Conservation (phyloP, 2,329 filamentous ascomycete species). For the Teratosphaeria pseudoeucalypti region DNA sequence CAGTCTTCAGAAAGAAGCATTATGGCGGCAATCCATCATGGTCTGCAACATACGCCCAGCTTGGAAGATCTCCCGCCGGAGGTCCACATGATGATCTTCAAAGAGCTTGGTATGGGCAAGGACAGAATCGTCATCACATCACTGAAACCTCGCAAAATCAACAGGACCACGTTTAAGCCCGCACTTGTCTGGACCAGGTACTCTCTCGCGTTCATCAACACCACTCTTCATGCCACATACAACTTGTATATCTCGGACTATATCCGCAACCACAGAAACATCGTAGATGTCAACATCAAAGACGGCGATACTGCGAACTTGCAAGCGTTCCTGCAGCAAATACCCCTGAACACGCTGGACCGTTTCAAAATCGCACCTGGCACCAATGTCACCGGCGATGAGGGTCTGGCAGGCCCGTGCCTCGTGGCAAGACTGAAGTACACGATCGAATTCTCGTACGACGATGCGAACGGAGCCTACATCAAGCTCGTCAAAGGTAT, state of each 20-base stretch:
- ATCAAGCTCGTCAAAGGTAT: not conserved
- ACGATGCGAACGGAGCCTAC: not conserved
- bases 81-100: too few relatives aligned
- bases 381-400: not conserved
- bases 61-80: too few relatives aligned
- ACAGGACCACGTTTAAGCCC: too few relatives aligned
- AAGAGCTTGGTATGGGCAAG: too few relatives aligned
- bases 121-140: too few relatives aligned
- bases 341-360: not conserved
- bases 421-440: not conserved
- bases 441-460: not conserved
- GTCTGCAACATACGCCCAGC: too few relatives aligned
- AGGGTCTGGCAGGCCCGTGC: not conserved
- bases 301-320: not conserved
- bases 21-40: too few relatives aligned
- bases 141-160: too few relatives aligned
- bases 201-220: not conserved
- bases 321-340: not conserved
- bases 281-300: not conserved
- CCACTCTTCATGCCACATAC: not conserved
- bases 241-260: not conserved
- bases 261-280: not conserved
- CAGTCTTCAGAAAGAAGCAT: too few relatives aligned
- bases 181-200: not conserved
- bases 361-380: not conserved